Conservation (phyloP, 306 rosid genomes). For the Cicer yamashitae region DNA sequence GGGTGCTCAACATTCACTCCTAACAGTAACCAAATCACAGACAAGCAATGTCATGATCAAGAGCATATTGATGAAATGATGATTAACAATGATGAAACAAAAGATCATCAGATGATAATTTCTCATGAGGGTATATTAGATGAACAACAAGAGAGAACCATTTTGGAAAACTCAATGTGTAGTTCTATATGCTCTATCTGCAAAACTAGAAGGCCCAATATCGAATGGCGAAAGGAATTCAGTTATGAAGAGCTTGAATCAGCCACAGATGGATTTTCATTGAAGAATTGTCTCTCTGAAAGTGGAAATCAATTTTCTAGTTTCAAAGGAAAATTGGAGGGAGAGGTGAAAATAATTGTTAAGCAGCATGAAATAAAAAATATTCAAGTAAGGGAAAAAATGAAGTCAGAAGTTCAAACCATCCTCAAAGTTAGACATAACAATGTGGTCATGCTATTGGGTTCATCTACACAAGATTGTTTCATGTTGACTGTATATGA, state of each 20-base stretch:
- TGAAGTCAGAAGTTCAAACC: constrained; percentile 61
- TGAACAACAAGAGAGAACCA: constrained; percentile 25
- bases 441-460: constrained; percentile 75
- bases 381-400: constrained; percentile 61
- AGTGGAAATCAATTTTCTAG: constrained; percentile 51
- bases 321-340: constrained; percentile 61
- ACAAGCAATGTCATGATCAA: constrained; percentile 10
- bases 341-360: constrained; percentile 61
- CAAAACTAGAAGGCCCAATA: constrained; percentile 57
- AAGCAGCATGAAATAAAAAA: constrained; percentile 69
- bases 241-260: constrained; percentile 60
- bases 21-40: constrained; percentile 28
- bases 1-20: constrained; percentile 18
- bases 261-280: constrained; percentile 70
- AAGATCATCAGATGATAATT: neutral
- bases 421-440: constrained; percentile 75
- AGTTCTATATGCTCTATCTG: constrained; percentile 58
- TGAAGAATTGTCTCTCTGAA: constrained; percentile 62
- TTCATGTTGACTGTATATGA: constrained; percentile 71
- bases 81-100: constrained; percentile 30
- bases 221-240: constrained; percentile 61
- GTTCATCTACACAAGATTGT: constrained; percentile 60
- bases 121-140: neutral
- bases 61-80: constrained; percentile 38
- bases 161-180: constrained; percentile 34